These are phyloP conservation scores for Scorias spongiosa DNA, from an alignment of 2,329 filamentous ascomycete species.

Conservation along the genomic window DNA sequence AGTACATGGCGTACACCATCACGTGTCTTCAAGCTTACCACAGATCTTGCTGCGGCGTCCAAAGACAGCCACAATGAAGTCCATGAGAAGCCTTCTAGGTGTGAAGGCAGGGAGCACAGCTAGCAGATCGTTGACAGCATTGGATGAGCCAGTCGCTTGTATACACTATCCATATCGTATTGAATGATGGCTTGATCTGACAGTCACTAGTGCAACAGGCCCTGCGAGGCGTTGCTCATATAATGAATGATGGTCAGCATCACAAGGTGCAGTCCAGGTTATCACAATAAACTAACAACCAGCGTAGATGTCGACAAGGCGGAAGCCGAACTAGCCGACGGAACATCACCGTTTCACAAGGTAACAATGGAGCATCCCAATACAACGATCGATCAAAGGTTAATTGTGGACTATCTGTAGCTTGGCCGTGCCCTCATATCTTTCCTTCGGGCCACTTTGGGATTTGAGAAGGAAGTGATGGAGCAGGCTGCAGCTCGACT, in stretches of 20 bases:
- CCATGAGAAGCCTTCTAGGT: slow-evolving; percentile 25
- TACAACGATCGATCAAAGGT: slow-evolving; percentile 3
- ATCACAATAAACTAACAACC: too few relatives aligned
- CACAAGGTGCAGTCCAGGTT: too few relatives aligned
- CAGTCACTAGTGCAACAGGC: slow-evolving; percentile 27
- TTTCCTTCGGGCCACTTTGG: slow-evolving; percentile 74
- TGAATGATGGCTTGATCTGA: slow-evolving; percentile 4
- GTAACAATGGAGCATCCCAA: slow-evolving; percentile 19
- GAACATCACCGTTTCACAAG: slow-evolving; percentile 75
- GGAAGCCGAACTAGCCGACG: slow-evolving; percentile 54
- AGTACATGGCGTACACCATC: too few relatives aligned
- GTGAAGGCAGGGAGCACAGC: slow-evolving; percentile 24
- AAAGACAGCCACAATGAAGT: background rate
- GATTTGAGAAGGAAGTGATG: slow-evolving; percentile 87
- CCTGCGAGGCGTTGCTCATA: slow-evolving; percentile 20
- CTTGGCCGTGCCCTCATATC: slow-evolving; percentile 66
- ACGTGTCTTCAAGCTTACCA: too few relatives aligned
- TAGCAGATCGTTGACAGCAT: slow-evolving; percentile 40
- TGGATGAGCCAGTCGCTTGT: slow-evolving; percentile 43
- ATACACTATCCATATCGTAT: slow-evolving; percentile 21
- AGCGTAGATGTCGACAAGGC: slow-evolving; percentile 60
- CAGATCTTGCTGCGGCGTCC: too few relatives aligned
- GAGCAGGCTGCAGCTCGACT: slow-evolving; percentile 62
- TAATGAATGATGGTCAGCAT: slow-evolving; percentile 26
- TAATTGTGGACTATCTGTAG: slow-evolving; percentile 21